phyloP scores from a whole-genome alignment of 352 stramenopile species.

The Pythium dissotocum region DNA sequence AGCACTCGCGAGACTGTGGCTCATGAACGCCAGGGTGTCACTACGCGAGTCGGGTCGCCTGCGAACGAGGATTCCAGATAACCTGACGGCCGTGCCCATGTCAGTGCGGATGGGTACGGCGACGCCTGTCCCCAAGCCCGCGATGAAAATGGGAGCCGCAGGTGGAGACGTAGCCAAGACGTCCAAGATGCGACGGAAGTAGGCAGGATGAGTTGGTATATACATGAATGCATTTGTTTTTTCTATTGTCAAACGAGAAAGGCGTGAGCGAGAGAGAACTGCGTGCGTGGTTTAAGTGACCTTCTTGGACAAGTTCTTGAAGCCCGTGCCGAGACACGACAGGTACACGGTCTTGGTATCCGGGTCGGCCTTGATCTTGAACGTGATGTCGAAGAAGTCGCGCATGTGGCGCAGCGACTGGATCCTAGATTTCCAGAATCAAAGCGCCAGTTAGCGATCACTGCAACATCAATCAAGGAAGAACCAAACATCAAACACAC shows the following conservation, averaged over 20 bases:
- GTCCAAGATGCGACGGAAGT: slow-evolving; percentile 74
- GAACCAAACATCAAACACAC: slow-evolving; percentile 13
- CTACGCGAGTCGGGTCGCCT: slow-evolving; percentile 51
- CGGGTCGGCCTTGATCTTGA: slow-evolving; percentile 91
- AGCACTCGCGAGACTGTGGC: slow-evolving; percentile 81
- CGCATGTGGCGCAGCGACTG: slow-evolving; percentile 89
- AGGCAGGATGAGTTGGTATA: neutral
- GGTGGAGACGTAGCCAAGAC: slow-evolving; percentile 55
- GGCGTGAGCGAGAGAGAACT: neutral
- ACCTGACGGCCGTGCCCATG: slow-evolving; percentile 55
- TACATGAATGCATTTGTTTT: slow-evolving; percentile 12
- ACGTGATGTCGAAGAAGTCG: slow-evolving; percentile 93
- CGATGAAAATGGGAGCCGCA: slow-evolving; percentile 72
- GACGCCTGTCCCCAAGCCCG: slow-evolving; percentile 68
- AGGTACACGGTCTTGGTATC: slow-evolving; percentile 91
- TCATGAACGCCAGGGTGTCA: slow-evolving; percentile 62
- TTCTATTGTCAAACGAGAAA: slow-evolving; percentile 9
- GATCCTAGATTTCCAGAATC: slow-evolving; percentile 47
- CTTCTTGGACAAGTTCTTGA: slow-evolving; percentile 96
- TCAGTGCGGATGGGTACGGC: slow-evolving; percentile 46
- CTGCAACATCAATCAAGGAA: neutral
- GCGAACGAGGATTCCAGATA: slow-evolving; percentile 42
- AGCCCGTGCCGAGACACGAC: slow-evolving; percentile 93
- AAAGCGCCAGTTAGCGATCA: neutral
- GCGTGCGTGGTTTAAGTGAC: slow-evolving; percentile 76